phyloP scores from a whole-genome alignment of 2,329 filamentous ascomycete species.

The Ophiostoma montium region DNA sequence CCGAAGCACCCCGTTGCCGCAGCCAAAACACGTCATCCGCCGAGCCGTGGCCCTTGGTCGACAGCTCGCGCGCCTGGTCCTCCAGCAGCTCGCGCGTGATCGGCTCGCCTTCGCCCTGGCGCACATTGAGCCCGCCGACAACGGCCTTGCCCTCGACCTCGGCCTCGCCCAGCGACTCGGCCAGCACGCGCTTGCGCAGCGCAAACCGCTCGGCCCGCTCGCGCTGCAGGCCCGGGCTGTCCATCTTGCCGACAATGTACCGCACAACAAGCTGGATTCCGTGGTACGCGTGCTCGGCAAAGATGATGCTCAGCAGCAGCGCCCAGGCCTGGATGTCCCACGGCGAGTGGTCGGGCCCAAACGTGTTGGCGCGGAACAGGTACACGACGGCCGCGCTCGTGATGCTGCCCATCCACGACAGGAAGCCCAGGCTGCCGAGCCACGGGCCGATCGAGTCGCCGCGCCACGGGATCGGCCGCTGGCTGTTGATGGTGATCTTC shows the following conservation, averaged over 20 bases:
- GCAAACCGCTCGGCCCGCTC: slow-evolving; percentile 70
- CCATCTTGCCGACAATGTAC: slow-evolving; percentile 61
- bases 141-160: slow-evolving; percentile 33
- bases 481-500: slow-evolving; percentile 83
- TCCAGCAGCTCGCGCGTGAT: slow-evolving; percentile 53
- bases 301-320: slow-evolving; percentile 65
- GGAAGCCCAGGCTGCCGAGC: slow-evolving; percentile 70
- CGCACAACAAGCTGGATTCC: slow-evolving; percentile 58
- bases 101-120: slow-evolving; percentile 12
- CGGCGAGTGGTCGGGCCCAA: slow-evolving; percentile 51
- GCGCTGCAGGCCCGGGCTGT: slow-evolving; percentile 74
- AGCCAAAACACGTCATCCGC: slow-evolving; percentile 47
- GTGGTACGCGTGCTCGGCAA: slow-evolving; percentile 86
- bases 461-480: slow-evolving; percentile 77
- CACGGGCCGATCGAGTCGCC: slow-evolving; percentile 91
- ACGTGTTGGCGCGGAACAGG: slow-evolving; percentile 60
- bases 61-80: slow-evolving; percentile 42
- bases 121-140: slow-evolving; percentile 27
- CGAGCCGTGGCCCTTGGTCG: slow-evolving; percentile 30
- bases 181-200: slow-evolving; percentile 65
- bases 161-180: slow-evolving; percentile 52
- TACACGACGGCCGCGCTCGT: slow-evolving; percentile 81
- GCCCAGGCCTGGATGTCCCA: slow-evolving; percentile 66
- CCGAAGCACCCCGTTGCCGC: slow-evolving; percentile 41
- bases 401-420: slow-evolving; percentile 87